These are phyloP conservation scores for Linderniella brevidens DNA, from an alignment of 257 asterid genomes.

Conservation along the genomic window DNA sequence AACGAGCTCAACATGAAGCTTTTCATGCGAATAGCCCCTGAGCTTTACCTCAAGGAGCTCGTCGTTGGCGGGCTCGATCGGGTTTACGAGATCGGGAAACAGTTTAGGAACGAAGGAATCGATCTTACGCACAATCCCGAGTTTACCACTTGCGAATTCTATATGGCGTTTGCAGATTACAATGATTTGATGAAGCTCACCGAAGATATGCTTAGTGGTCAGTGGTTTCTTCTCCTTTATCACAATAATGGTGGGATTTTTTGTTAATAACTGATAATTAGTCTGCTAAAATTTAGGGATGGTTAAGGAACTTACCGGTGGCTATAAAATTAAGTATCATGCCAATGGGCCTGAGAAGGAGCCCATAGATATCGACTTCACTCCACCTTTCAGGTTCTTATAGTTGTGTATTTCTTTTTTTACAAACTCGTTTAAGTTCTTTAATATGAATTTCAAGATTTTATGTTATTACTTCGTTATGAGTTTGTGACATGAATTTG, in stretches of 20 bases:
- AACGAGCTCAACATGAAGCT: slow-evolving; percentile 69
- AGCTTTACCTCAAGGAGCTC: slow-evolving; percentile 62
- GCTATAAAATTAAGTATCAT: slow-evolving; percentile 64
- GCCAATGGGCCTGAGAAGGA: slow-evolving; percentile 67
- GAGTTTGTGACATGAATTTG: slow-evolving; percentile 6
- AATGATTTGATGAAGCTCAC: slow-evolving; percentile 73
- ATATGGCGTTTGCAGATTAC: slow-evolving; percentile 86
- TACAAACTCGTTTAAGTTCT: neutral
- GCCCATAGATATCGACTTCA: slow-evolving; percentile 84
- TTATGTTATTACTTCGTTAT: neutral
- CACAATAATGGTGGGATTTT: too few species aligned
- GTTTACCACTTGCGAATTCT: slow-evolving; percentile 85
- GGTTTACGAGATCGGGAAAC: slow-evolving; percentile 88
- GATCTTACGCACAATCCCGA: slow-evolving; percentile 93
- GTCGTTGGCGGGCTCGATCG: slow-evolving; percentile 91
- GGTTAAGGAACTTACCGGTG: slow-evolving; percentile 87
- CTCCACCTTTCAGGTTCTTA: slow-evolving; percentile 88
- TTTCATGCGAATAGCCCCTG: slow-evolving; percentile 85
- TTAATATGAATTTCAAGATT: neutral
- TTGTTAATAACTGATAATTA: neutral
- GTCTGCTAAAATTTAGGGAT: slow-evolving; percentile 31
- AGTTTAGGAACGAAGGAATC: slow-evolving; percentile 83
- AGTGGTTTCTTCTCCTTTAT: slow-evolving; percentile 2
- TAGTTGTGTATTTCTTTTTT: neutral
- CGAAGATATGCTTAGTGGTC: slow-evolving; percentile 61